Base-by-base conservation (phyloP, 1,284 basidiomycete genomes). In the Sparassis latifolia region DNA sequence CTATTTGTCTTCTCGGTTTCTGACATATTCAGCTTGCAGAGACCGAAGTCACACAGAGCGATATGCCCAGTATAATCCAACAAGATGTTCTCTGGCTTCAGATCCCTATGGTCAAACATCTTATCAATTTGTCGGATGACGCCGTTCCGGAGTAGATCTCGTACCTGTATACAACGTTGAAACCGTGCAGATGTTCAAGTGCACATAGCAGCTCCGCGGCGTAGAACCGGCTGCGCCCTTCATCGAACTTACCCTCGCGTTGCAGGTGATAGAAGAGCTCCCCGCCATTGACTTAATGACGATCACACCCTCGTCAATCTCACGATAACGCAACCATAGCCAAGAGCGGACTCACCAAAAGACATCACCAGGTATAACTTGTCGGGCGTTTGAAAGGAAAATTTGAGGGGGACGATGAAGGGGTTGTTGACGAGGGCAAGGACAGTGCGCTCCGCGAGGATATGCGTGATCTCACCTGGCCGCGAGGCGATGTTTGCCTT, bases 11-110 rank as follows among this genome's bases (percentile, higher is more conserved):
- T 97, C 67, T 98, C 94, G 5, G 88, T 87, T 65, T 97, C 93
- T 1, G 90, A 90, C 97, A 99, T 99, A 72, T 99, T 98, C 48
- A 99, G 77, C 69, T 99, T 99, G 74, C 95, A 99, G 6, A 99
- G 80, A n/a, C 92, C 92, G 65, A 99, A 99, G 68, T 99, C 96
- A 66, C 96, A 99, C 29, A 99, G 74, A 1, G 97, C 95, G 61
- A 99, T 97, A 62, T 99, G 96, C 10, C 96, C 97, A 0, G 94
- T 97, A 64, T 96, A 97, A 70, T 99, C 96, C 47, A 99, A 74
- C 6, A 98, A 74, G 65, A 98, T 98, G 67, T 98, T 98, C 69
- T 98, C 95, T 5, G 96, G 96, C 67, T 98, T 99, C 57, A 99
- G 73, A 68, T 98, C 96, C 48, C 90, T 90, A 58, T 10, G 2